Evolutionary conservation across 192 early-diverging fungal species (phyloP), one percentile per base, ranked within the genome.

Genomic region (Polychytrium aggregatum): DNA sequence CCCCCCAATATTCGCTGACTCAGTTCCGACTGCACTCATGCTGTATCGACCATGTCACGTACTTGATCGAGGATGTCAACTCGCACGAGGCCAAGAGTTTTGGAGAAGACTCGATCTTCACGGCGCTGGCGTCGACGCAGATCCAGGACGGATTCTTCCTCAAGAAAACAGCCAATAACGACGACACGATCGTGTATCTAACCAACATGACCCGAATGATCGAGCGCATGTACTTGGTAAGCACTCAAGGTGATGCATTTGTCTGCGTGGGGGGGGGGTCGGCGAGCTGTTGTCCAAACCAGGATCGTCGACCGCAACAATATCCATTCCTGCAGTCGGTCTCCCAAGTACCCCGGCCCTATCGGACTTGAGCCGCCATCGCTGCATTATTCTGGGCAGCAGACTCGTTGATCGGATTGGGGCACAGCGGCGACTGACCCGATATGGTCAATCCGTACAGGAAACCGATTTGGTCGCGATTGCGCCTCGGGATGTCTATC

Each of bases 51-150:
- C 71, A 92, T 46, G 68, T 89, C 10, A 78, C 92, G 29, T 98
- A 98, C 50, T 60, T 98, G 21, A 66, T 98, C 20, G 94, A 98
- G 64, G 84, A 88, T 18, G 71, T 76, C 37, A 74, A 76, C 39
- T 57, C 67, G 0, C 79, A 82, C n/a, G 80, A 76, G 2, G 74
- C 70, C 2, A 56, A 66, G 8, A 17, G 37, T 13, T 68, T 87
- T 45, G 79, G 84, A 18, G 48, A 74, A 37, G 68, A 72, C 1
- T 67, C 79, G 0, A 71, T 93, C 11, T 70, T 73, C 20, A 82
- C 90, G 3, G 82, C 85, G 0, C 60, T 94, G 38, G 77, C 83
- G 1, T 65, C 78, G 26, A 75, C 72, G 14, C 90, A 94, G 60
- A 57, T 92, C 2, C 51, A 76, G 25, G 69, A 94, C 43, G 83